A percentile compares a stretch with the other conserved stretches of the same genome.
Evolutionary conservation across 2,329 filamentous ascomycete species (phyloP).

Genomic region (Camptophora hylomeconis): DNA sequence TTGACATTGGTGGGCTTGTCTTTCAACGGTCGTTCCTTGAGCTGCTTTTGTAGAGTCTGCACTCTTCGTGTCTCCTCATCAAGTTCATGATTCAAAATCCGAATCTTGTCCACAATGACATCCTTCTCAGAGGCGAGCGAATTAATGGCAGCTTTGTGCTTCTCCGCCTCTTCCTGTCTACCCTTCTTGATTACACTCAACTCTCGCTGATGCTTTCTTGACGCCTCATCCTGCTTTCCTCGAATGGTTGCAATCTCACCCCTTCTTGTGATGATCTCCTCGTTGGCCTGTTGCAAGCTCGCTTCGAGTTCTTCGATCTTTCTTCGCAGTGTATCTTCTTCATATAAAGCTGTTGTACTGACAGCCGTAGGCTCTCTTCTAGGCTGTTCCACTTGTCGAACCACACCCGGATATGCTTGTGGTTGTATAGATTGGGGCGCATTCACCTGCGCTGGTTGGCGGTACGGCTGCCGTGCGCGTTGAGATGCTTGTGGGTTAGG

Average conservation of each 20-base stretch:
- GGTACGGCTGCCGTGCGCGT: conserved; percentile 5
- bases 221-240: conserved; percentile 40
- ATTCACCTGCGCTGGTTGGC: conserved; percentile 1
- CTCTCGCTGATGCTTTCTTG: conserved; percentile 40
- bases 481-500: neutral
- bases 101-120: conserved; percentile 43
- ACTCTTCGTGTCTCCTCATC: conserved; percentile 40
- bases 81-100: conserved; percentile 48
- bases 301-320: conserved; percentile 28
- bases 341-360: conserved; percentile 1
- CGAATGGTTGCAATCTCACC: conserved; percentile 52
- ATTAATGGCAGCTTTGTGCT: conserved; percentile 43
- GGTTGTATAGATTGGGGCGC: neutral
- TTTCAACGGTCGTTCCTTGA: conserved; percentile 20
- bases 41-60: conserved; percentile 26
- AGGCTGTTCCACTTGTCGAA: neutral
- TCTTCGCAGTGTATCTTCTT: conserved; percentile 17
- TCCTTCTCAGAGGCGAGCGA: conserved; percentile 40
- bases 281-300: conserved; percentile 27
- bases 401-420: neutral
- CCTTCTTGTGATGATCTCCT: conserved; percentile 35
- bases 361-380: neutral
- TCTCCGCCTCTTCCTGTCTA: conserved; percentile 40
- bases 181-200: conserved; percentile 39
- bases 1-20: conserved; percentile 25